Percentiles rank a stretch among this genome's conserved stretches.
phyloP scores from a whole-genome alignment of 768 basidiomycete species.

The Mycena crocata region DNA sequence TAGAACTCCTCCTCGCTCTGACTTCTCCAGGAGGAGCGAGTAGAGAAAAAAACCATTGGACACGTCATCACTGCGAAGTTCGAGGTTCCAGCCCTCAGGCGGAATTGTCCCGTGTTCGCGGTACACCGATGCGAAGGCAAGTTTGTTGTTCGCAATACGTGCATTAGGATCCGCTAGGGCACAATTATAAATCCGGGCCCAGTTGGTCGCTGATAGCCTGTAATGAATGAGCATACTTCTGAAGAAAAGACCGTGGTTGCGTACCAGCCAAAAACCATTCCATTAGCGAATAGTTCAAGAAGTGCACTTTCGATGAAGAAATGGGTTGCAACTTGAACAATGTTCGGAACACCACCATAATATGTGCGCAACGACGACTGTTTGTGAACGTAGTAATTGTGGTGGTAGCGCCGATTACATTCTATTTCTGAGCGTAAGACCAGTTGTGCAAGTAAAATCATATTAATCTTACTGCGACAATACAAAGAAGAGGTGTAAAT shows the following conservation, averaged over 20 bases:
- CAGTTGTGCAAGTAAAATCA: not conserved
- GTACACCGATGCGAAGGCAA: not conserved
- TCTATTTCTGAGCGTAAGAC: not conserved
- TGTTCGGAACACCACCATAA: conserved; percentile 1
- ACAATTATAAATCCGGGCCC: conserved; percentile 14
- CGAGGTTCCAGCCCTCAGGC: not conserved
- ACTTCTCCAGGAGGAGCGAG: conserved; percentile 5
- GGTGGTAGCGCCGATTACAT: conserved; percentile 10
- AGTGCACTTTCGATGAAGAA: conserved; percentile 6
- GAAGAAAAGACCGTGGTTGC: not conserved
- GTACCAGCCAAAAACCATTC: conserved; percentile 13
- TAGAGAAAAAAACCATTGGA: conserved; percentile 13
- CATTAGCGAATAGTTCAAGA: not conserved
- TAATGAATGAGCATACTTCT: not conserved
- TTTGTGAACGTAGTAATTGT: conserved; percentile 11
- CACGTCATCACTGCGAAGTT: not conserved
- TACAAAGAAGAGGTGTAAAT: conserved; percentile 40
- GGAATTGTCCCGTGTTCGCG: not conserved
- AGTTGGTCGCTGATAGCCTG: conserved; percentile 14
- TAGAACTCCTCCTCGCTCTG: not conserved
- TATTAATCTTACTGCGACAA: conserved; percentile 30
- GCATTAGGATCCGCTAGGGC: not conserved
- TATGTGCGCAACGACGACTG: not conserved
- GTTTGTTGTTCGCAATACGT: conserved; percentile 10
- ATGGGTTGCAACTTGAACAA: conserved; percentile 4